These are phyloP conservation scores for Leucogyrophana mollusca DNA, from an alignment of 768 basidiomycete species.

Conservation along the genomic window DNA sequence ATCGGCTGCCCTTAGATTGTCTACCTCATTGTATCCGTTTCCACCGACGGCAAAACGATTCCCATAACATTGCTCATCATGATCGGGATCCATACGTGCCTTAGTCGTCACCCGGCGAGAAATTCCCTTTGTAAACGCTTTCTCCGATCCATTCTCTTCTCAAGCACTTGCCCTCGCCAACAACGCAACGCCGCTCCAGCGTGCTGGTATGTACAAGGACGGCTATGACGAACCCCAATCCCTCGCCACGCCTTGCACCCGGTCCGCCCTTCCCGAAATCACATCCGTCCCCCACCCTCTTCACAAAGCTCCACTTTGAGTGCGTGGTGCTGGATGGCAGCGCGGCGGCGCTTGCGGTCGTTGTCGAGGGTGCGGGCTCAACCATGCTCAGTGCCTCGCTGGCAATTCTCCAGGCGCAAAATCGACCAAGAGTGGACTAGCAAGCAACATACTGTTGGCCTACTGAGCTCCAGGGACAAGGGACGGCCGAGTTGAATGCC, in stretches of 20 bases:
- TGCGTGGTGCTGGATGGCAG: slow-evolving; percentile 78
- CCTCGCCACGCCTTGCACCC: too few relatives aligned
- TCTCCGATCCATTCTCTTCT: slow-evolving; percentile 59
- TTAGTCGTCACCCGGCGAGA: slow-evolving; percentile 55
- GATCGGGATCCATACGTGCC: slow-evolving; percentile 88
- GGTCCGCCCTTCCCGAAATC: slow-evolving; percentile 92
- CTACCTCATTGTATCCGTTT: slow-evolving; percentile 83
- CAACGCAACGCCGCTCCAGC: slow-evolving; percentile 80
- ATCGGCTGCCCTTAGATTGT: slow-evolving; percentile 55
- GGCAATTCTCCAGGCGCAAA: too few relatives aligned
- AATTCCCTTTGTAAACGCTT: slow-evolving; percentile 35
- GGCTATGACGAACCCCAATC: slow-evolving; percentile 78
- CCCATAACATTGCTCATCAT: slow-evolving; percentile 79
- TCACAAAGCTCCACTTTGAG: slow-evolving; percentile 92
- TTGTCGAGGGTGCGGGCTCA: too few relatives aligned
- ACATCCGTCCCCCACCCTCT: slow-evolving; percentile 86
- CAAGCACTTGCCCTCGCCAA: slow-evolving; percentile 80
- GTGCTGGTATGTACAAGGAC: slow-evolving; percentile 73
- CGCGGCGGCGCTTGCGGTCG: slow-evolving; percentile 68
- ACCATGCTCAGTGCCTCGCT: too few relatives aligned
- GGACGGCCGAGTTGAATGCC: too few relatives aligned
- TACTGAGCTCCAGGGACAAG: too few relatives aligned
- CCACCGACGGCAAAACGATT: slow-evolving; percentile 60
- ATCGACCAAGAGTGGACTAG: too few relatives aligned
- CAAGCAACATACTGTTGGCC: too few relatives aligned